Conservation (phyloP, 805 yeast species). For the Nakazawaea siamensis region DNA sequence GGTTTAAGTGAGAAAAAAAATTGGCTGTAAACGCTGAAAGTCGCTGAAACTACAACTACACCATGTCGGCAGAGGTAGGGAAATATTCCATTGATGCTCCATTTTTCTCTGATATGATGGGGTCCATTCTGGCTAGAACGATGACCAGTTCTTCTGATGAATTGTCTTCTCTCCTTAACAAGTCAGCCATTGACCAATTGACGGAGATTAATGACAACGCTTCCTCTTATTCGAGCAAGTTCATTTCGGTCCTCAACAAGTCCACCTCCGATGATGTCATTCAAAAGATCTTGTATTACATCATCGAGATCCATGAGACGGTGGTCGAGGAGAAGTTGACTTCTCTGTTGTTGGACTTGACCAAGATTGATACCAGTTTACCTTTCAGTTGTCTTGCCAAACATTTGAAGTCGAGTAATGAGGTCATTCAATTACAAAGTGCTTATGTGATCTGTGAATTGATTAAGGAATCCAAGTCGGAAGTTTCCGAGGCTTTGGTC, state of each 20-base stretch:
- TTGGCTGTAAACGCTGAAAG: background rate
- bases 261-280: background rate
- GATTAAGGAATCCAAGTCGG: conserved; percentile 21
- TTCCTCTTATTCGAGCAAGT: conserved; percentile 3
- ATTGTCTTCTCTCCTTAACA: too few relatives aligned
- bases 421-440: conserved; percentile 44
- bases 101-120: too few relatives aligned
- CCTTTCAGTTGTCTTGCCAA: conserved; percentile 47
- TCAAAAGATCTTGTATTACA: conserved; percentile 19
- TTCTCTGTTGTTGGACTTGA: conserved; percentile 30
- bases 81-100: too few relatives aligned
- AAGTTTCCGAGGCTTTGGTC: conserved; percentile 24
- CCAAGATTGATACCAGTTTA: conserved; percentile 31
- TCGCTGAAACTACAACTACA: background rate
- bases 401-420: conserved; percentile 47
- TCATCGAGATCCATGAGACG: conserved; percentile 13
- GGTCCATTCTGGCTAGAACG: background rate
- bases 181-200: too few relatives aligned
- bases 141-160: too few relatives aligned
- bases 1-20: background rate
- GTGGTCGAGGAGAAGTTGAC: background rate
- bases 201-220: conserved; percentile 1
- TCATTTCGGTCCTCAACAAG: conserved; percentile 8
- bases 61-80: background rate
- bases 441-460: conserved; percentile 47